These are phyloP conservation scores for Ramularia collo-cygni DNA, from an alignment of 2,329 filamentous ascomycete species.

Conservation along the genomic window DNA sequence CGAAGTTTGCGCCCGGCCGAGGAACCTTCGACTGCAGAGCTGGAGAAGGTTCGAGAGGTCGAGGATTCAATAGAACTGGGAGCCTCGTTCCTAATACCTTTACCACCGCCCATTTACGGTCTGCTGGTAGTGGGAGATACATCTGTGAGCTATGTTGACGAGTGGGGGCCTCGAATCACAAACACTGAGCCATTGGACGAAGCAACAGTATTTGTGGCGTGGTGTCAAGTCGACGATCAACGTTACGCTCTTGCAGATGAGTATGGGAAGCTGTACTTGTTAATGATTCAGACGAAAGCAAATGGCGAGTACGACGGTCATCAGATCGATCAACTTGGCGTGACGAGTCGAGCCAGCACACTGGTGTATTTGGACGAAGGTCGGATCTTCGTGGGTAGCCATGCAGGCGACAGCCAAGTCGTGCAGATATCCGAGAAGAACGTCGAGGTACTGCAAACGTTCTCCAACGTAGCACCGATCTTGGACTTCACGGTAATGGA, in stretches of 20 bases:
- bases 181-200: constrained; percentile 61
- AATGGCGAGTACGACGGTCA: constrained; percentile 64
- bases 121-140: constrained; percentile 51
- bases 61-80: constrained; percentile 50
- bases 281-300: constrained; percentile 64
- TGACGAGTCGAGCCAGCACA: constrained; percentile 67
- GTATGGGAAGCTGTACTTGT: constrained; percentile 76
- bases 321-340: constrained; percentile 59
- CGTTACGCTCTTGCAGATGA: constrained; percentile 88
- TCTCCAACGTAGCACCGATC: constrained; percentile 82
- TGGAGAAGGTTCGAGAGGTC: constrained; percentile 44
- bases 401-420: constrained; percentile 87
- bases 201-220: constrained; percentile 82
- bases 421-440: constrained; percentile 54
- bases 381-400: constrained; percentile 79
- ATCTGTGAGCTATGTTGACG: constrained; percentile 77
- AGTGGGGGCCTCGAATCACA: constrained; percentile 57
- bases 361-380: constrained; percentile 71
- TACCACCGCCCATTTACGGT: constrained; percentile 50
- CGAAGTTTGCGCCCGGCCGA: constrained; percentile 37
- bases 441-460: constrained; percentile 63
- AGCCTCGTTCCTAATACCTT: constrained; percentile 55
- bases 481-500: constrained; percentile 96
- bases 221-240: constrained; percentile 75
- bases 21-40: constrained; percentile 45